Evolutionary conservation across 352 stramenopile genomes (phyloP).

Genomic region (Globisporangium heterothallicum): DNA sequence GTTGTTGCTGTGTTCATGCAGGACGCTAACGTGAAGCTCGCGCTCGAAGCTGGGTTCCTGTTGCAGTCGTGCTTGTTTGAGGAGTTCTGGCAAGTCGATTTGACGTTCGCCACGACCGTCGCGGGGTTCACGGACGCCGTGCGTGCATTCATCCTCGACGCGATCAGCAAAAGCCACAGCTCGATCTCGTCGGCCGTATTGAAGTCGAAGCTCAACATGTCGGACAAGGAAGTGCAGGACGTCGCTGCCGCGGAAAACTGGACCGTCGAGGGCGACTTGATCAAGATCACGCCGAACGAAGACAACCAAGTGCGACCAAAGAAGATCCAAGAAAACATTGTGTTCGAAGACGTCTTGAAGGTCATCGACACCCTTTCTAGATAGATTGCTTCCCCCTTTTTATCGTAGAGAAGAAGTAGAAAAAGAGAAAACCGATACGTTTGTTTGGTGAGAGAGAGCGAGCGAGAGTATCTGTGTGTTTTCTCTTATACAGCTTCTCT

Average conservation of each 20-base stretch:
- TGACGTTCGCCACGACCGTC: constrained; percentile 55
- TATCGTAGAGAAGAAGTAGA: not conserved
- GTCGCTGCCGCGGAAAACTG: constrained; percentile 67
- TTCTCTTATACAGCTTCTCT: constrained; percentile 7
- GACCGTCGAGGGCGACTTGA: constrained; percentile 45
- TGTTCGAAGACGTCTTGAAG: constrained; percentile 83
- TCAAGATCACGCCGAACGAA: constrained; percentile 63
- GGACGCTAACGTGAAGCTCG: constrained; percentile 51
- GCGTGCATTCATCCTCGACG: constrained; percentile 69
- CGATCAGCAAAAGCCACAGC: constrained; percentile 71
- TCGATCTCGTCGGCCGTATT: constrained; percentile 52
- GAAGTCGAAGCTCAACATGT: constrained; percentile 62
- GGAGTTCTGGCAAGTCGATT: constrained; percentile 74
- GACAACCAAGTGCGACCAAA: constrained; percentile 86
- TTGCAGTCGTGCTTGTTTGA: constrained; percentile 79
- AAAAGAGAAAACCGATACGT: not conserved
- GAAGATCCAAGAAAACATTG: constrained; percentile 85
- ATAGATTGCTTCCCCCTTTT: constrained; percentile 41
- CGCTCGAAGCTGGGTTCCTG: constrained; percentile 54
- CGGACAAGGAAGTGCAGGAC: constrained; percentile 53
- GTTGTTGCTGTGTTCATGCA: constrained; percentile 17
- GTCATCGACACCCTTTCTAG: constrained; percentile 83
- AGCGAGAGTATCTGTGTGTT: not conserved
- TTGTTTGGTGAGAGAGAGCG: not conserved
- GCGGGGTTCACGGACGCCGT: constrained; percentile 66